Percentiles rank a stretch among this genome's conserved stretches.
Evolutionary conservation across 139 green algal genomes (phyloP).

Genomic region (Haematococcus sp.): DNA sequence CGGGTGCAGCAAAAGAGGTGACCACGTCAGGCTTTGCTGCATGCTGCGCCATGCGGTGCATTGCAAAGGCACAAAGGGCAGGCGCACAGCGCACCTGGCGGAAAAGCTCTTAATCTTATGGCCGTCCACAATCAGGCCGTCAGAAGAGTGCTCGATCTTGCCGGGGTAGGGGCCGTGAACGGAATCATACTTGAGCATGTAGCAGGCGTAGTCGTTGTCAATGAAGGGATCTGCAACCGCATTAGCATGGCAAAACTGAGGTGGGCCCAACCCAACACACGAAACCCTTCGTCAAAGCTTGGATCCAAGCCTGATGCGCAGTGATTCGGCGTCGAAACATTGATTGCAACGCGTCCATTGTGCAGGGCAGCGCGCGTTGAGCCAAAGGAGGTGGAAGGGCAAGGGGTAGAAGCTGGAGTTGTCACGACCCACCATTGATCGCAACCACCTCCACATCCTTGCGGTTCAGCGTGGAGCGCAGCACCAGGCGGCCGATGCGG

Average conservation of each 20-base stretch:
- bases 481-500: slow-evolving; percentile 74
- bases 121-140: slow-evolving; percentile 9
- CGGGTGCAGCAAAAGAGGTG: slow-evolving; percentile 1
- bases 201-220: slow-evolving; percentile 22
- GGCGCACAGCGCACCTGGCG: slow-evolving; percentile 4
- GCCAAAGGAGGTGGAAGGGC: too few species aligned
- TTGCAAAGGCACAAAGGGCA: not conserved
- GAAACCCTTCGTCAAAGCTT: too few species aligned
- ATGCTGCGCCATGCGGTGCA: not conserved
- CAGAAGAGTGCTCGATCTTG: not conserved
- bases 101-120: slow-evolving; percentile 3
- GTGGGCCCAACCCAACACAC: too few species aligned
- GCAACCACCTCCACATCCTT: slow-evolving; percentile 84
- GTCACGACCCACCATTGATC: too few species aligned
- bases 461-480: slow-evolving; percentile 19
- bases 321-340: too few species aligned
- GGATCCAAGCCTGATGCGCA: too few species aligned
- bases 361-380: too few species aligned
- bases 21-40: not conserved
- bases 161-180: slow-evolving; percentile 56
- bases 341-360: too few species aligned
- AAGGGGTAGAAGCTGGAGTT: too few species aligned
- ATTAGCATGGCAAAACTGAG: too few species aligned
- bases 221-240: too few species aligned
- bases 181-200: slow-evolving; percentile 92